These are phyloP conservation scores for Emergomyces orientalis DNA, from an alignment of 2,329 filamentous ascomycete genomes.

Conservation along the genomic window DNA sequence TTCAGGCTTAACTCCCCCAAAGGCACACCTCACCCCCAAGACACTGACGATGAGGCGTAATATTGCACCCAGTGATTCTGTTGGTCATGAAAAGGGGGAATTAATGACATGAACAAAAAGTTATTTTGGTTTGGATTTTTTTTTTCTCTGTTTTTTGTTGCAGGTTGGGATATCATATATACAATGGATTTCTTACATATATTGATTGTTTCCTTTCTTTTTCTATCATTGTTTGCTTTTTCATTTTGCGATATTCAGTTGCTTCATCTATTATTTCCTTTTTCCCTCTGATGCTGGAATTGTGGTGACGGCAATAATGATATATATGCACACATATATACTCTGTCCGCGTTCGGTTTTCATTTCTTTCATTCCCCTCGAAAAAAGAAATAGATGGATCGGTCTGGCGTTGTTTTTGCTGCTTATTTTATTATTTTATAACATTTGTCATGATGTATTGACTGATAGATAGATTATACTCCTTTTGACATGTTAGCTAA, in stretches of 20 bases:
- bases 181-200: background rate
- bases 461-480: background rate
- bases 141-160: constrained; percentile 3
- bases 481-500: background rate
- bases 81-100: background rate
- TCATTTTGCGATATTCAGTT: background rate
- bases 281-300: background rate
- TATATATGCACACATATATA: background rate
- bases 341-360: background rate
- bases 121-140: constrained; percentile 5
- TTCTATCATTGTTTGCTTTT: background rate
- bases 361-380: background rate
- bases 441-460: background rate
- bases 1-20: constrained; percentile 77
- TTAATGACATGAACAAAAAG: constrained; percentile 7
- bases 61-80: background rate
- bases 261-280: background rate
- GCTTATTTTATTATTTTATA: background rate
- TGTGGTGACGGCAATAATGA: background rate
- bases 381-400: background rate
- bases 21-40: constrained; percentile 66
- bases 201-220: background rate
- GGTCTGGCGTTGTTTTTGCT: background rate
- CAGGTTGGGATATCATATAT: constrained; percentile 1
- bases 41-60: constrained; percentile 64